Conservation (phyloP, 2,329 filamentous ascomycete genomes). For the Fusarium nurragi region DNA sequence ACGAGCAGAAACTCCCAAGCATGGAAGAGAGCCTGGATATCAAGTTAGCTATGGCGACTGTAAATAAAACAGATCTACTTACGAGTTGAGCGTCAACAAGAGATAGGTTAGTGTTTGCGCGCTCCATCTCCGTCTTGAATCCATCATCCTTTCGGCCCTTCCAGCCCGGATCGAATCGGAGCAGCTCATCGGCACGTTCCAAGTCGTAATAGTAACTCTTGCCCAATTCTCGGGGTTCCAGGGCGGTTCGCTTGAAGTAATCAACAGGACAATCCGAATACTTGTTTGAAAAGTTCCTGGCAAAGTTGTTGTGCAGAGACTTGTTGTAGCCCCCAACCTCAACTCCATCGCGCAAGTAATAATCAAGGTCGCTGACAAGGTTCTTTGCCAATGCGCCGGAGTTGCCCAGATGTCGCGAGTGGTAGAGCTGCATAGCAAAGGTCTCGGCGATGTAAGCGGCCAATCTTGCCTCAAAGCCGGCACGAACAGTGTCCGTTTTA, state of each 20-base stretch:
- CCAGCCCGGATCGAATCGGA: constrained; percentile 84
- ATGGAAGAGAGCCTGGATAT: constrained; percentile 76
- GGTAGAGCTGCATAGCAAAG: constrained; percentile 89
- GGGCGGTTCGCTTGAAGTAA: constrained; percentile 79
- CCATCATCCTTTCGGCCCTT: constrained; percentile 72
- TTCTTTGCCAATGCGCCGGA: constrained; percentile 71
- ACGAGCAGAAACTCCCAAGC: constrained; percentile 90
- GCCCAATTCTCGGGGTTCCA: constrained; percentile 74
- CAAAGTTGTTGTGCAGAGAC: constrained; percentile 86
- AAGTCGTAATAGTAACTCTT: constrained; percentile 86
- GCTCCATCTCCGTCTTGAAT: constrained; percentile 82
- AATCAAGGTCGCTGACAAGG: constrained; percentile 78
- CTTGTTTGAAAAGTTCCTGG: constrained; percentile 81
- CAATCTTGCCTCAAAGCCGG: constrained; percentile 73
- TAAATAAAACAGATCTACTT: constrained; percentile 53
- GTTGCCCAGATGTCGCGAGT: constrained; percentile 79
- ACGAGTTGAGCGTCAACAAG: constrained; percentile 91
- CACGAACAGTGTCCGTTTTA: constrained; percentile 64
- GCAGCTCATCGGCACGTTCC: constrained; percentile 76
- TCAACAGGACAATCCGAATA: constrained; percentile 79
- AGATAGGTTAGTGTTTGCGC: constrained; percentile 90
- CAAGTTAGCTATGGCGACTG: constrained; percentile 27
- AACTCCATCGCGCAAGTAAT: constrained; percentile 81
- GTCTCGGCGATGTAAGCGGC: constrained; percentile 88
- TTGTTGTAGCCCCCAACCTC: constrained; percentile 84